Base-by-base conservation (phyloP, 2,329 filamentous ascomycete genomes). In the Hypoxylon sp. region DNA sequence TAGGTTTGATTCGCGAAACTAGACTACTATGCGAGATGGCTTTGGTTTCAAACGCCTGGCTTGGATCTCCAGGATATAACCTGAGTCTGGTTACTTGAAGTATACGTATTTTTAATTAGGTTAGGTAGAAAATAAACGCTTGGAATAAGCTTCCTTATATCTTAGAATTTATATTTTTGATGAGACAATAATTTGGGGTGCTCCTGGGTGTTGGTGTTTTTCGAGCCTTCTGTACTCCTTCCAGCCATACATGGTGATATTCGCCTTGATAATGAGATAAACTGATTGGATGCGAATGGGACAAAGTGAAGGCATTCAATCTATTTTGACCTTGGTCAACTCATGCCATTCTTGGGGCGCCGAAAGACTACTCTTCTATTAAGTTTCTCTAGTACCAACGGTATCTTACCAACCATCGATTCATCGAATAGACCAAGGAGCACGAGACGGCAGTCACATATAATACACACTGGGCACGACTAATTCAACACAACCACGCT, bases 1-100 rank as follows among this genome's bases (percentile, higher is more conserved):
- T 64, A 64, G 61, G 39, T 53, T 54, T 29, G 56, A 48, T 60
- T 61, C 51, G 37, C 16, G 57, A 47, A 25, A 57, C 60, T 61
- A 48, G 54, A 47, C 60, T 63, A 48, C 23, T 32, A 19, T 21
- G 16, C 29, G 51, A 34, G 29, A 43, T 46, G 51, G 59, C 54
- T 62, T 51, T 57, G 34, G 43, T 5, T 48, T 58, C 16, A 41
- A 23, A 48, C 34, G 61, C 34, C 25, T 43, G 37, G 54, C 34
- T 34, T 43, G 37, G 37, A 41, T 8, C 23, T 19, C 23, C 23
- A 14, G 43, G 53, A 54, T 19, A 43, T 37, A 7, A 45, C 29
- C 29, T 34, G 7, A 21, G 37, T n/a, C 6, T 16, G 27, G 34
- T 29, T 29, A 8, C 27, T 43, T 53, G 21, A 37, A 43, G 32